A percentile compares a stretch with the other conserved stretches of the same genome.
These are phyloP conservation scores for Carex scoparia DNA, from an alignment of 176 grass and related monocot genomes.

Conservation along the genomic window DNA sequence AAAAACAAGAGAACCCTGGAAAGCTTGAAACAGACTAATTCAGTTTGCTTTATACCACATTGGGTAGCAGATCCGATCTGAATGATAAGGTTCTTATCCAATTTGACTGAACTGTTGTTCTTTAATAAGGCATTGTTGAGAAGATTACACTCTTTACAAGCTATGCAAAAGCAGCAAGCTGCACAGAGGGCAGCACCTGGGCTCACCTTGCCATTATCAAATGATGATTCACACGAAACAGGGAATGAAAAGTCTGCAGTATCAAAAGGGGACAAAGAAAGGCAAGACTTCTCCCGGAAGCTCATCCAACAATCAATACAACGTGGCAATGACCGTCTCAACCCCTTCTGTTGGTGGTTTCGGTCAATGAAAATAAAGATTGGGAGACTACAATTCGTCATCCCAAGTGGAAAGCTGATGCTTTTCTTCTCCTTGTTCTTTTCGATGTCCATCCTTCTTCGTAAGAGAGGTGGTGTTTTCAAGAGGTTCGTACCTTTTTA, in stretches of 20 bases:
- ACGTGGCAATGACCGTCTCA: constrained; percentile 28
- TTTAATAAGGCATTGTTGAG: constrained; percentile 32
- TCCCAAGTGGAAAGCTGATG: constrained; percentile 57
- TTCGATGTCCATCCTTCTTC: constrained; percentile 43
- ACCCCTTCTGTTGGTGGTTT: constrained; percentile 74
- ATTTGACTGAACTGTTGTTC: neutral
- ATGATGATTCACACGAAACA: constrained; percentile 24
- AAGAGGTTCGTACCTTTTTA: constrained; percentile 42
- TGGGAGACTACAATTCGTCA: constrained; percentile 52
- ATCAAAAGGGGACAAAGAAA: constrained; percentile 18
- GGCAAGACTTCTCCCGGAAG: constrained; percentile 28
- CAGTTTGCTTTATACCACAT: neutral
- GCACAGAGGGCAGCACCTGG: neutral
- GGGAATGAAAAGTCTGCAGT: neutral
- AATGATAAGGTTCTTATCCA: neutral
- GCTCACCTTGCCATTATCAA: neutral
- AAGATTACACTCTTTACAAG: constrained; percentile 25
- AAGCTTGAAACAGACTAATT: neutral
- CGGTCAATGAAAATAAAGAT: constrained; percentile 56
- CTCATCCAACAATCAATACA: constrained; percentile 33
- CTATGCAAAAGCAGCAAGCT: neutral
- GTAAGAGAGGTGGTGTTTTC: constrained; percentile 43
- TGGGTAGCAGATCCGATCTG: neutral
- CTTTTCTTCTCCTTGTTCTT: constrained; percentile 57
- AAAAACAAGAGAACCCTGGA: neutral